Base-by-base conservation (phyloP, 1,139 yeast genomes). In the Sugiyamaella castrensis region DNA sequence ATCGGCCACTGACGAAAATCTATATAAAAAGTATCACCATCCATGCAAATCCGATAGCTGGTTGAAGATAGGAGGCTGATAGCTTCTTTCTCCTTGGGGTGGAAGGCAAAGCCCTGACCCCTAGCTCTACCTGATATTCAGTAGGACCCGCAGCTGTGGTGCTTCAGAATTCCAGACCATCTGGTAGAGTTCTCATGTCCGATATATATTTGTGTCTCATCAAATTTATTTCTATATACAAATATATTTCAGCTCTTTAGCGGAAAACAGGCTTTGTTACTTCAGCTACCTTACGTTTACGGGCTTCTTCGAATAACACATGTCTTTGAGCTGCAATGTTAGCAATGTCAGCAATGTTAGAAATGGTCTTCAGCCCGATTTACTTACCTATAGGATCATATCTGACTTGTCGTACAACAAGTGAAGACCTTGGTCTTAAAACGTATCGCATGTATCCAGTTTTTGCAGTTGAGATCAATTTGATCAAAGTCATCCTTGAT, bases 371-470 rank as follows among this genome's bases (percentile, higher is more conserved):
- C 8, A 5, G n/a, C n/a, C 12, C n/a, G 9, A 8, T 28, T 24
- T n/a, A 63, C 73, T 43, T 57, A 70, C 73, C 74, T 8, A 77
- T 63, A 9, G 98, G 98, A 66, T 92, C 98, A 66, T 92, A 92
- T 62, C 95, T 78, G 43, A 91, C 85, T 66, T 88, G 92, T 47
- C 82, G 82, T 57, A 91, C 82, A 52, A 80, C 73, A 42, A 87
- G 87, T 6, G 95, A 81, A 44, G 86, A 81, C 72, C 97, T 82
- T 47, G 92, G 94, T 48, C 91, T 80, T 50, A 82, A 75, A 56
- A 89, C 80, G 69, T 91, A 84, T 65, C 94, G 80, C 66, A 81
- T 80, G 67, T 77, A 86, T 2, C 97, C 97, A 1, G 97, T 89
- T 59, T 84, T 79, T 28, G 97, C 97, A 1, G 92, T 77, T 1